Evolutionary conservation across 306 rosid genomes (phyloP), one percentile per base, ranked within the genome.

Genomic region (Calophaca sinica): DNA sequence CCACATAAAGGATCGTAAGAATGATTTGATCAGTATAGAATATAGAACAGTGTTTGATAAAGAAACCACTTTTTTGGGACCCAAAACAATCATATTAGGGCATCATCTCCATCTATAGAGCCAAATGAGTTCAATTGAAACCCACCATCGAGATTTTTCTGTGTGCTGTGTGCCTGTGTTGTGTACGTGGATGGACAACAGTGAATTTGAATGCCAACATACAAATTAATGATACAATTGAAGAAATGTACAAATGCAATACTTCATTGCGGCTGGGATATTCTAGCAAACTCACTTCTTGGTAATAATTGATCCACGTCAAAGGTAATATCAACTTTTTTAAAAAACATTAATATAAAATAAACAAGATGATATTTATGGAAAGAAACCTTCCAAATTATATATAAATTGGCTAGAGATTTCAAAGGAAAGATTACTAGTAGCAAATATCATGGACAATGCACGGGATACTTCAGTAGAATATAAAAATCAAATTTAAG

Each of bases 81-180:
- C 38, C 62, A 55, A 4, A 7, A 60, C 2, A 32, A 59, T 2
- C 7, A 4, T 13, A 50, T 50, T 8, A 42, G 2, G 48, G 48
- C 12, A 42, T 8, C 29, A 51, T 51, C 12, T 8, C 13, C n/a
- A 63, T 63, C 51, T 3, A 50, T 50, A 14, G 0, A n/a, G 12
- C 2, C 55, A 28, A 2, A 71, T 54, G 53, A 20, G 5, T 52
- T 38, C 26, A 28, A 20, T 65, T 3, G 12, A 55, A 54, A 50
- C 9, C 65, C 79, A 58, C 42, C 60, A 6, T 46, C 9, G 44
- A 75, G 5, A 15, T 53, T 54, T 66, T 58, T 10, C 57, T 29
- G 42, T 39, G 15, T 54, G 75, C 36, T 4, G 26, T 20, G 26
- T 20, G 26, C 26, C 26, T 20, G 26, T 20, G 26, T 20, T 20